phyloP scores from a whole-genome alignment of 2,329 filamentous ascomycete species.

The Calonectria pseudoreteaudii region DNA sequence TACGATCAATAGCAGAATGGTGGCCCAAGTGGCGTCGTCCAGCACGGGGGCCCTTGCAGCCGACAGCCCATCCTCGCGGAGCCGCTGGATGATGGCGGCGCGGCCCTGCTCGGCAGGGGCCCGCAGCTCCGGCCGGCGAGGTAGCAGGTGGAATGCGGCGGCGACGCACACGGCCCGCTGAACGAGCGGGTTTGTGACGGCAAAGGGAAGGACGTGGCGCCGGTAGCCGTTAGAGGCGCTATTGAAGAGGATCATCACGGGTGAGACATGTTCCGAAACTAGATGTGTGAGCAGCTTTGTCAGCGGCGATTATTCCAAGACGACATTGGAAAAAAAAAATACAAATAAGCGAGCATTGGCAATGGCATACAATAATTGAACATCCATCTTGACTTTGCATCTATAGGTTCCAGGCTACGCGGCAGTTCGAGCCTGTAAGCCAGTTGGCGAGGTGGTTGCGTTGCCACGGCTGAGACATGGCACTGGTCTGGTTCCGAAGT shows the following conservation, averaged over 20 bases:
- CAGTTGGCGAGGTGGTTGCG: not conserved
- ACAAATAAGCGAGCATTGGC: too few relatives aligned
- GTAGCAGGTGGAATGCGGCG: conserved; percentile 24
- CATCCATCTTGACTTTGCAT: conserved; percentile 27
- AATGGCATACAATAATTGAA: conserved; percentile 22
- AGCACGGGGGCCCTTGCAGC: conserved; percentile 1
- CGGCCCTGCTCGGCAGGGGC: conserved; percentile 27
- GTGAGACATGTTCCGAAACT: conserved; percentile 25
- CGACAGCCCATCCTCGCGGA: conserved; percentile 21
- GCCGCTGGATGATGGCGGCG: conserved; percentile 25
- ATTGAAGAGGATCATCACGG: conserved; percentile 26
- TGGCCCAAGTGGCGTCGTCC: conserved; percentile 25
- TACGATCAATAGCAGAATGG: conserved; percentile 23
- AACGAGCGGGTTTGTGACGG: conserved; percentile 17
- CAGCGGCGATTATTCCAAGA: not conserved
- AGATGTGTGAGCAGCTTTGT: not conserved
- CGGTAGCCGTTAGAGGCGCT: conserved; percentile 25
- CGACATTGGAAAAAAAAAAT: not conserved
- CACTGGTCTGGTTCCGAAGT: conserved; percentile 7
- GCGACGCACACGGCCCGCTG: conserved; percentile 27
- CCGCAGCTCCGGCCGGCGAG: conserved; percentile 21
- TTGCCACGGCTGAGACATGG: not conserved
- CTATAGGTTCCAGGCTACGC: conserved; percentile 8
- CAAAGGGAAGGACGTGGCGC: conserved; percentile 19
- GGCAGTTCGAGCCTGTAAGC: not conserved